phyloP scores from a whole-genome alignment of 352 stramenopile species.

The Achlya hypogyna region DNA sequence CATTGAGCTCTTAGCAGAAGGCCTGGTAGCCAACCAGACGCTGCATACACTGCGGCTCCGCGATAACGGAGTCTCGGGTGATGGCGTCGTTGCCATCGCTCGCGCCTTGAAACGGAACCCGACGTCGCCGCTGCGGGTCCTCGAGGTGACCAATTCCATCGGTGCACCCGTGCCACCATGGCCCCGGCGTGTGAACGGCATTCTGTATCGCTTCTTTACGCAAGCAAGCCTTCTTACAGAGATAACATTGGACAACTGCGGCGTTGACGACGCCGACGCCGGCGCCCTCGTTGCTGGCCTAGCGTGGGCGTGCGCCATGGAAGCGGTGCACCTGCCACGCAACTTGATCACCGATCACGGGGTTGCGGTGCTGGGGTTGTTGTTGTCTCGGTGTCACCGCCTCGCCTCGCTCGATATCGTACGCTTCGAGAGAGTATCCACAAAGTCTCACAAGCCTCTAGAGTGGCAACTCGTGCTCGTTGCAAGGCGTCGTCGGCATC shows the following conservation, averaged over 20 bases:
- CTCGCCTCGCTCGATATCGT: constrained; percentile 11
- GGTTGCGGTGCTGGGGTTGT: neutral
- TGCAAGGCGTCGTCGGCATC: neutral
- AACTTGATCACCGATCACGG: constrained; percentile 11
- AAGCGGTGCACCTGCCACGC: neutral
- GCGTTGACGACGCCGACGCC: neutral
- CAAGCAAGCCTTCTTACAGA: neutral
- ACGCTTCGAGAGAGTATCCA: neutral
- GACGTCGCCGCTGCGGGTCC: neutral
- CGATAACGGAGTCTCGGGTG: constrained; percentile 13
- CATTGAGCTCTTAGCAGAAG: neutral
- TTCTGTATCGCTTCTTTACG: constrained; percentile 3
- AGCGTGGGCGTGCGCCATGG: neutral
- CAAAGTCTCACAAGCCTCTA: neutral
- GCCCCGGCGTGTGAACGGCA: neutral
- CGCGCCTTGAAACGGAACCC: neutral
- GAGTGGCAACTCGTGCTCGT: constrained; percentile 14
- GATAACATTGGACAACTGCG: constrained; percentile 14
- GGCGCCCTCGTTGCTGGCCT: constrained; percentile 2
- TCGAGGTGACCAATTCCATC: constrained; percentile 15
- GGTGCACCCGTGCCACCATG: neutral
- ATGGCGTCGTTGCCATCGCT: neutral
- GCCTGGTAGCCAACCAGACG: neutral
- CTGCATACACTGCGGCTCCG: constrained; percentile 2
- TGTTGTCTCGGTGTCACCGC: neutral